Evolutionary conservation across 1,139 yeast species (phyloP), one percentile per base, ranked within the genome.

Genomic region (Nakaseomyces nivariensis): DNA sequence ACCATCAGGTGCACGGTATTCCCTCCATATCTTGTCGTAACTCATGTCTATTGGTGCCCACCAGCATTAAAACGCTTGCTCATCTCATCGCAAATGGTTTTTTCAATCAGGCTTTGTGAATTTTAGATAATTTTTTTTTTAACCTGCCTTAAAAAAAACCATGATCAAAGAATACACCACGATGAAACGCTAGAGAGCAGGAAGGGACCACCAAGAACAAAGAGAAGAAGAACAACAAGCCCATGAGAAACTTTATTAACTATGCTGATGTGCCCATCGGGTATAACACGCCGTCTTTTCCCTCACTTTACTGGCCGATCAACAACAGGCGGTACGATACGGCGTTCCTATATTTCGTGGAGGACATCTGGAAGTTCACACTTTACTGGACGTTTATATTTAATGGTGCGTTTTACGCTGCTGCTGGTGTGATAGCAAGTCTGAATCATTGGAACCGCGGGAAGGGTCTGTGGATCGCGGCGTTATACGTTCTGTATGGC

Each of bases 361-460:
- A 64, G 34, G 97, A 89, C 60, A 79, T 90, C n/a, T 89, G 96
- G 95, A 68, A 68, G 57, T 92, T 87, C 71, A 86, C 96, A 0
- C 73, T 87, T 5, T 75, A 69, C 56, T 92, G 98, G 98, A 76
- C 85, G 7, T 60, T 92, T 48, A 81, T 89, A 11, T 68, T 87
- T 55, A 82, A 78, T 62, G 74, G 74, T 0, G 78, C 75, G 1
- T 75, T 86, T 55, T 88, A 88, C 64, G 64, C 73, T 3, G 70
- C 78, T 1, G 84, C 92, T 0, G 95, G 94, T 0, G 45, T 71
- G 0, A 67, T 83, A 54, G 92, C 95, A 0, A 74, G 79, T 2
- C 55, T 75, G 32, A 77, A 75, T 49, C 79, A 75, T 54, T 67
- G 78, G 48, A 68, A 70, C 49, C 52, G 66, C 32, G 66, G 71